Evolutionary conservation across 1,284 basidiomycete genomes (phyloP).

Genomic region (Pyrrhoderma lamaoense): DNA sequence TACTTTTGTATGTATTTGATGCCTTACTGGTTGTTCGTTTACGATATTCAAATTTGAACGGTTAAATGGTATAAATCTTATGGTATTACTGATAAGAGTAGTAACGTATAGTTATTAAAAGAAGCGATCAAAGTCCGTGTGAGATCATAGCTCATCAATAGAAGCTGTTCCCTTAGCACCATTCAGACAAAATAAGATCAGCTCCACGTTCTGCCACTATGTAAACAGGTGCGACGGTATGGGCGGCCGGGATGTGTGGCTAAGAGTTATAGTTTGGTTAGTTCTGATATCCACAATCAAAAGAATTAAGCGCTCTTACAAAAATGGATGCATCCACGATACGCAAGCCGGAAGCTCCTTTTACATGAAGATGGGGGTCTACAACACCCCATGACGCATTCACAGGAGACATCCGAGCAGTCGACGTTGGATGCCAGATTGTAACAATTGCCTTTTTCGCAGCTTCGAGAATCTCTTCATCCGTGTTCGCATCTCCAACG

Average conservation of each 20-base stretch:
- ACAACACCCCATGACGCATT: constrained; percentile 26
- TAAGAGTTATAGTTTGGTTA: constrained; percentile 5
- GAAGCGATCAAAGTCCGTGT: no score
- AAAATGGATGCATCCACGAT: constrained; percentile 34
- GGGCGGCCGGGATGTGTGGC: constrained; percentile 22
- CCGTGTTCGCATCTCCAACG: constrained; percentile 21
- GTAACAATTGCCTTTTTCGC: constrained; percentile 19
- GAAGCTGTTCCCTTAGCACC: background rate
- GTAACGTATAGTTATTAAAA: background rate
- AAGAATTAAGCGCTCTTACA: constrained; percentile 18
- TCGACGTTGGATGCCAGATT: constrained; percentile 25
- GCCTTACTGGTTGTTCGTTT: no score
- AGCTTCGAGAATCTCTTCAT: constrained; percentile 22
- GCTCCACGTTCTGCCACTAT: constrained; percentile 24
- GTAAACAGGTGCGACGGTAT: constrained; percentile 22
- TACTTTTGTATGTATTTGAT: no score
- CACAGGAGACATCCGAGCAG: constrained; percentile 24
- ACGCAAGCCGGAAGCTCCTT: constrained; percentile 28
- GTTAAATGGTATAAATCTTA: no score
- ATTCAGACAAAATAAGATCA: constrained; percentile 21
- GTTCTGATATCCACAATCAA: background rate
- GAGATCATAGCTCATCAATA: no score
- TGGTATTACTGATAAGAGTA: background rate
- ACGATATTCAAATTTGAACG: no score
- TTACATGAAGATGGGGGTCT: constrained; percentile 30